Percentiles rank a stretch among this genome's conserved stretches.
Conservation (phyloP, 2,329 filamentous ascomycete species). For the Aspergillus sp. region DNA sequence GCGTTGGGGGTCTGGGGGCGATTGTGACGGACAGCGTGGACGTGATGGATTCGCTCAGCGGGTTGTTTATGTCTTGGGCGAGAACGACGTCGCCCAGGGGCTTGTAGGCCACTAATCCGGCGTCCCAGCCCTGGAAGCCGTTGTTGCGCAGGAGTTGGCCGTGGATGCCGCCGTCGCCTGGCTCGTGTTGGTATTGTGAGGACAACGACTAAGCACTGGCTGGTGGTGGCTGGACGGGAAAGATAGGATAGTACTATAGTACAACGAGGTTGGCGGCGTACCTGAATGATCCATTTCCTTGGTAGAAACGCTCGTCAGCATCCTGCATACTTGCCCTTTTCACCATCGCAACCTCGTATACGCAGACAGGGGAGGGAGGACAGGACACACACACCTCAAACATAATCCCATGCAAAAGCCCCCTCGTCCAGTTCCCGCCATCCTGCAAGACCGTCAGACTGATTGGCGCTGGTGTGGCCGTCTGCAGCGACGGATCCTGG, state of each 20-base stretch:
- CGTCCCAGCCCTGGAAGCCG: constrained; percentile 37
- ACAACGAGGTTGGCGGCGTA: constrained; percentile 8
- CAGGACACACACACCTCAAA: constrained; percentile 34
- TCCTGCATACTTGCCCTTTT: not conserved
- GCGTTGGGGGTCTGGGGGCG: constrained; percentile 3
- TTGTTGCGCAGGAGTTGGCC: constrained; percentile 41
- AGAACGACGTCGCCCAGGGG: constrained; percentile 33
- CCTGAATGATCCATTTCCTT: constrained; percentile 44
- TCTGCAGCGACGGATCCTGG: not conserved
- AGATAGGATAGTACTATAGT: not conserved
- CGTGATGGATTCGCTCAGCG: constrained; percentile 34
- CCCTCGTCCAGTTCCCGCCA: constrained; percentile 39
- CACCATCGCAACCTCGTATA: not conserved
- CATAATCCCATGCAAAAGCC: constrained; percentile 42
- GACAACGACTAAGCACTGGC: too few species aligned
- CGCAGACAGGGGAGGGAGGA: too few species aligned
- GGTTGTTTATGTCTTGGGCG: constrained; percentile 28
- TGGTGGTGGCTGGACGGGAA: too few species aligned
- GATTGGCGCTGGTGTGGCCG: not conserved
- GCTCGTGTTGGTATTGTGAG: too few species aligned
- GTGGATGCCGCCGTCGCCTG: constrained; percentile 41
- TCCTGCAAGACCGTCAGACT: constrained; percentile 29
- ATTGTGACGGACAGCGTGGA: constrained; percentile 34
- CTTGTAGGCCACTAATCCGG: constrained; percentile 33
- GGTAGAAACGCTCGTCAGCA: not conserved